Base-by-base conservation (phyloP, 768 basidiomycete genomes). In the Boletellus sp. region DNA sequence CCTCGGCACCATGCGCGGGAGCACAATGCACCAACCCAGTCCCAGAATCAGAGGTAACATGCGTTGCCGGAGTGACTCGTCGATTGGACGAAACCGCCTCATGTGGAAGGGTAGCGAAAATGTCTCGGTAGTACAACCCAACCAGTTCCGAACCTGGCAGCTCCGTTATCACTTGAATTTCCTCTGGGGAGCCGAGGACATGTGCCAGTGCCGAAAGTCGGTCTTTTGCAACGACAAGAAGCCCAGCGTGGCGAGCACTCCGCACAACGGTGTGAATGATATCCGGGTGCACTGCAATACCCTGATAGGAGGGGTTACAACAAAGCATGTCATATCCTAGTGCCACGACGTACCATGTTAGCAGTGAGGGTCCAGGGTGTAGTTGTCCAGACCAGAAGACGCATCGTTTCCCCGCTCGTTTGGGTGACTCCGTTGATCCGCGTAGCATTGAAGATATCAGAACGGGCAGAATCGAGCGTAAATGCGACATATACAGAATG, bases 301-400 rank as follows among this genome's bases (percentile, higher is more conserved):
- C 94, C 94, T 95, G 34, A 28, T 15, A n/a, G 15, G 31, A 28
- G 23, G 34, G 36, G 9, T 52, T 32, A 54, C 9, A 12, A 33
- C 15, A 36, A 47, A 43, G 39, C 28, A 17, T 22, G n/a, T 26
- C 36, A 9, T 37, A 37, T 34, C 34, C 51, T 15, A 22, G 40
- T 6, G n/a, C 22, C 17, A 39, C 17, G 31, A 49, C 78, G 36
- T 57, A 93, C 94, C 88, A 94, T 92, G 62, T 99, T 98, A 2
- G 92, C 90, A 6, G 90, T 92, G 41, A 98, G 71, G 4, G 92
- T 98, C 95, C 95, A 99, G 1, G 95, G 90, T 0, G 95, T 98
- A 4, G 95, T 98, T 3, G 95, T 98, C 95, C 95, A 99, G 4
- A 95, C 87, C 16, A 93, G 72, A 10, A 96, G 58, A 24, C 77